Evolutionary conservation across 2,329 filamentous ascomycete species (phyloP), one percentile per base, ranked within the genome.

Genomic region (Rutstroemia sp.): DNA sequence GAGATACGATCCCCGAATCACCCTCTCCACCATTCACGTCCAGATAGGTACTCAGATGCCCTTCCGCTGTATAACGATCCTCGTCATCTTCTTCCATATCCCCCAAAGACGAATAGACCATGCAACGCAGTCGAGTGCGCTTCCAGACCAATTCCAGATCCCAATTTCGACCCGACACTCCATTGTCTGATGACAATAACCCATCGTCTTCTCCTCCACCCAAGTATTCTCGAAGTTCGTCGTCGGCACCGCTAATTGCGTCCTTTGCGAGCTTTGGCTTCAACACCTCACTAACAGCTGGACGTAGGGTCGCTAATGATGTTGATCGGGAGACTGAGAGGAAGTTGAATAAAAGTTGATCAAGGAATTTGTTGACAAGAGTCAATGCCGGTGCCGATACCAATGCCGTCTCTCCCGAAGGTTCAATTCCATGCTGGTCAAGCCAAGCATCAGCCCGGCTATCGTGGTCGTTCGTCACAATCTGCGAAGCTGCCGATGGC

Each of bases 41-140:
- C 52, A 78, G 77, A 48, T 78, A 75, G 39, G 83, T 81, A 44
- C 76, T 73, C 10, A 92, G 77, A 42, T 88, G 82, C 57, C 94
- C 90, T 65, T 90, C 84, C 61, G 91, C 84, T 69, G 95, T 88
- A 67, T 89, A 89, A 51, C 85, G 83, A 68, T 96, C 92, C 71
- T 97, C 94, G 63, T 99, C 94, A 63, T 97, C 92, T 73, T 99
- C 94, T 71, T 99, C 95, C 80, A 99, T 85, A 68, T 99, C 92
- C 46, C 94, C 94, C 6, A 99, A 77, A 8, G 94, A 92, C 8
- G 92, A 97, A 70, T 97, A 97, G 21, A 99, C 92, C 94, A 99
- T 99, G 71, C 94, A 96, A 59, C 94, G 84, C 65, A 99, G 75
- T 54, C 94, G 84, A 0, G 92, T 94, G 63, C 94, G 82, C 75